phyloP scores from a whole-genome alignment of 257 asterid genomes.

The Prunella vulgaris region DNA sequence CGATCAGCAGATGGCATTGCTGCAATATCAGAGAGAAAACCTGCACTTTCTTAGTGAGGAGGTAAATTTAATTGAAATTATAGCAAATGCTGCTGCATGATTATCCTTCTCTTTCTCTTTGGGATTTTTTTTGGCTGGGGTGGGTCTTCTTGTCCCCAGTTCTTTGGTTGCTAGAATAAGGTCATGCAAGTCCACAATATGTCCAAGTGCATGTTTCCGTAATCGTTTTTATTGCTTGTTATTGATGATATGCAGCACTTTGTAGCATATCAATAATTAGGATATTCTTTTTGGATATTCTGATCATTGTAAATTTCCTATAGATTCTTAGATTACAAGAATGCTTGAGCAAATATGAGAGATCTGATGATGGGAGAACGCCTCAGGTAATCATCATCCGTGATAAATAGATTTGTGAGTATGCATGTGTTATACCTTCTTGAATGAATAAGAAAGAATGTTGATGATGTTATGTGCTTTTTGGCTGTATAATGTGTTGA shows the following conservation, averaged over 20 bases:
- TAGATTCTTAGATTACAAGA: conserved; percentile 95
- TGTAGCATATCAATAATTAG: not conserved
- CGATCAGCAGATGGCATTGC: conserved; percentile 98
- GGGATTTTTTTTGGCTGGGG: too few relatives aligned
- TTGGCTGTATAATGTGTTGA: not conserved
- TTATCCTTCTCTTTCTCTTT: not conserved
- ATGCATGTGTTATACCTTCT: not conserved
- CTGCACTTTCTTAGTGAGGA: conserved; percentile 96
- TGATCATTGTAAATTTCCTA: conserved; percentile 28
- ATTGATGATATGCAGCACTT: conserved; percentile 11
- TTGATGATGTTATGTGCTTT: conserved; percentile 14
- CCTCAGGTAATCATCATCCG: conserved; percentile 72
- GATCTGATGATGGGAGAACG: conserved; percentile 76
- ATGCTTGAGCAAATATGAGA: conserved; percentile 84
- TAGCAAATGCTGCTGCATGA: conserved; percentile 1
- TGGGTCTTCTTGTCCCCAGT: not conserved
- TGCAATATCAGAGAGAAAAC: conserved; percentile 98
- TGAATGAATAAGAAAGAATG: not conserved
- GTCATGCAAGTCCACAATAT: conserved; percentile 10
- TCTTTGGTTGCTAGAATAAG: not conserved
- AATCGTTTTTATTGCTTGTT: not conserved
- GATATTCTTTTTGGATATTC: conserved; percentile 11
- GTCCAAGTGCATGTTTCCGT: conserved; percentile 12
- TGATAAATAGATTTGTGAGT: conserved; percentile 13
- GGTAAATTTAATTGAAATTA: conserved; percentile 41